Base-by-base conservation (phyloP, 2,329 filamentous ascomycete genomes). In the Annulohypoxylon truncatum region DNA sequence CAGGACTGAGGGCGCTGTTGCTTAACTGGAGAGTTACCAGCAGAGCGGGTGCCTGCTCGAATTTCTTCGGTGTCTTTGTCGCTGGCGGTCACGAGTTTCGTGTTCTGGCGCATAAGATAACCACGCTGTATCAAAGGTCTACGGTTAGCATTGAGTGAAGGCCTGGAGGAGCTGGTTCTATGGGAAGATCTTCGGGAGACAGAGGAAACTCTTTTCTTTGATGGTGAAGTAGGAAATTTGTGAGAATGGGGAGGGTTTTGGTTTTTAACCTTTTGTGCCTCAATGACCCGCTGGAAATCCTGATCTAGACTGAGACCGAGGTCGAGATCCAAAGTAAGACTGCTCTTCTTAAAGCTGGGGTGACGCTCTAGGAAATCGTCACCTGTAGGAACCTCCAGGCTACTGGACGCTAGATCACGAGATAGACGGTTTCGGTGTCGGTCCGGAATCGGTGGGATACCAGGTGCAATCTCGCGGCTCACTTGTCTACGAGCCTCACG, bases 31-130 rank as follows among this genome's bases (percentile, higher is more conserved):
- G 91, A 93, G 73, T 87, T 90, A 13, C 87, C 88, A 12, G 86
- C 87, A 26, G 90, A 89, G 59, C 88, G 87, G 20, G 84, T 84
- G 22, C 83, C 80, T 2, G 74, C 78, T 78, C 82, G 79, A 70
- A 80, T 70, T 79, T 89, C 76, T 77, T 90, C 83, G 29, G 83
- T 80, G 67, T 91, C 85, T 70, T 91, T 90, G 78, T 93, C 90
- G 77, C 90, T 97, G n/a, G 96, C 96, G 52, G 97, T 89, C 53
- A 99, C 93, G 57, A 99, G 87, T 79, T 98, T 98, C 2, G 95
- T 98, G 80, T 98, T 99, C 75, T 99, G 95, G 75, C 96, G 90
- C 95, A 98, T 99, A 47, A 98, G 85, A 77, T 99, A 99, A 61
- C 96, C 96, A 83, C 96, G 94, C 94, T 97, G 92, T 89, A 85